Evolutionary conservation across 2,329 filamentous ascomycete species (phyloP), one percentile per base, ranked within the genome.

Genomic region (Fusarium sp.): DNA sequence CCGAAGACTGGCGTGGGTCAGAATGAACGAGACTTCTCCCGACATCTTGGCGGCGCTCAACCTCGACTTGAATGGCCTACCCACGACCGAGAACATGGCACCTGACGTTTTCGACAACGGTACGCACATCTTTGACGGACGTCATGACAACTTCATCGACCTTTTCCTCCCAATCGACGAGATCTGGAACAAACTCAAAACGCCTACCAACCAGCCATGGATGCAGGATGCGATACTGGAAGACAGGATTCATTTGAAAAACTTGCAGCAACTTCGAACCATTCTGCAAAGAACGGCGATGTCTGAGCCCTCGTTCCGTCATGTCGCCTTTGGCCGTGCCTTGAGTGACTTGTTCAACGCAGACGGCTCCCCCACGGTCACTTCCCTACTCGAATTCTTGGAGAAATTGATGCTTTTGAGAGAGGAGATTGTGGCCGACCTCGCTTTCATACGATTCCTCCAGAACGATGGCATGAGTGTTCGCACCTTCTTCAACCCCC

Each of bases 351-450:
- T 38, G 6, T n/a, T 38, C 32, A 1, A 1, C 8, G 16, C 16
- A n/a, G 32, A 38, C 5, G 32, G 32, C 32, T 38, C 32, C 16
- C 1, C 32, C 9, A 10, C 9, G 5, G 18, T 1, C 5, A 4
- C 25, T 27, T 27, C 4, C 32, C 32, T 16, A 38, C 2, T 38
- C 32, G 10, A 1, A 5, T 38, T 38, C 3, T 38, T 38, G 32
- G 32, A 0, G 6, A 0, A 6, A 6, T 11, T 38, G 32, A 38
- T 38, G 32, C 5, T 2, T 5, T 2, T 1, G 9, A 38, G 32
- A n/a, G 32, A 38, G 6, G 5, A 38, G 5, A 18, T 38, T 38
- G 32, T 38, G 32, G 32, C 32, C 32, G 32, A 38, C 16, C 13
- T 30, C 12, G 29, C 29, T 30, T 12, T 13, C 6, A 2, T 30